Base-by-base conservation (phyloP, 352 stramenopile species). In the Phytophthora lateralis region DNA sequence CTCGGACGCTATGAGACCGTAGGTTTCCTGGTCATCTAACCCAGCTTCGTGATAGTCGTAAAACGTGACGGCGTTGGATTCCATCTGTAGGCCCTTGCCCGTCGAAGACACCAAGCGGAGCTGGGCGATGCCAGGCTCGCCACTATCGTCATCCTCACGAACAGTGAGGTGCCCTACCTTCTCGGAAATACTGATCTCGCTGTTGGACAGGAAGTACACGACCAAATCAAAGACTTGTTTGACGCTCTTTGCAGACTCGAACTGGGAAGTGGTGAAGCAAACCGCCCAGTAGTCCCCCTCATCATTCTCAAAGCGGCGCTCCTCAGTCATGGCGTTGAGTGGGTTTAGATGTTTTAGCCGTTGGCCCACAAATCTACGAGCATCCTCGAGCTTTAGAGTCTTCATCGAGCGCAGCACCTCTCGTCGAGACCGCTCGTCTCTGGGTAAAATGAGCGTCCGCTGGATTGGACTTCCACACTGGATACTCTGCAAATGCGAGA, bases 161-260 rank as follows among this genome's bases (percentile, higher is more conserved):
- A 81, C 66, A 46, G 66, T 74, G 18, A 80, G 56, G 45, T 71
- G 56, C 3, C 73, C 75, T 29, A 80, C 61, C 14, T 71, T 63
- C 60, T 85, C 72, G 7, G 69, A 73, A 17, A 80, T 62, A 14
- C 52, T 73, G 66, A 82, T 76, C 35, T 84, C 75, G 21, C 73
- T 75, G 49, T 72, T 71, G 34, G 51, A 63, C 21, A 74, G 34
- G 47, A 54, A 64, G 30, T 60, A 65, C 21, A 63, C 18, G 11
- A 77, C 37, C 6, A 68, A 30, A 29, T 85, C 76, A 34, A 71
- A 82, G 32, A 85, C 70, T 30, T 66, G 57, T 50, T 69, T 67
- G 18, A 71, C 63, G 24, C 55, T 63, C n/a, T 30, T 48, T 12
- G 50, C 69, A 30, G 12, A 32, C 20, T 71, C 58, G 49, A 80